phyloP scores from a whole-genome alignment of 495 filamentous ascomycete genomes.

The Aspergillus ellipticus region DNA sequence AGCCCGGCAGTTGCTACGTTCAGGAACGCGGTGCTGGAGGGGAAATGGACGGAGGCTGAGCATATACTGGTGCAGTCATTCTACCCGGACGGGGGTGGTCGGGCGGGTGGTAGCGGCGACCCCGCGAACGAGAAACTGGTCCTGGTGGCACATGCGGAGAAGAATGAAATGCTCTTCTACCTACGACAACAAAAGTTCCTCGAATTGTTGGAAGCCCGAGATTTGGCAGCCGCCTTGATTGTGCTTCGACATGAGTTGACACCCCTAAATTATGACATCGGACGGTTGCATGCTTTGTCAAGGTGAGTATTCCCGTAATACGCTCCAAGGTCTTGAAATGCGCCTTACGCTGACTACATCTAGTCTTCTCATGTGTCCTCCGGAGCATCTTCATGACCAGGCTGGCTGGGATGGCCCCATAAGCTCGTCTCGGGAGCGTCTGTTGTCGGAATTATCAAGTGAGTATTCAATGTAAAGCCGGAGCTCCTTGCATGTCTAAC shows the following conservation, averaged over 20 bases:
- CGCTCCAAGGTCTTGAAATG: neutral
- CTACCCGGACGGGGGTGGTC: constrained; percentile 46
- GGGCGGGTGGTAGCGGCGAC: constrained; percentile 36
- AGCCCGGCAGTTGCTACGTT: constrained; percentile 81
- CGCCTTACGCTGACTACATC: neutral
- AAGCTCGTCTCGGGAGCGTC: constrained; percentile 66
- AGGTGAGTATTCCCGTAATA: constrained; percentile 47
- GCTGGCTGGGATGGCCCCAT: constrained; percentile 86
- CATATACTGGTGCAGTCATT: constrained; percentile 64
- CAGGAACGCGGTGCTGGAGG: constrained; percentile 72
- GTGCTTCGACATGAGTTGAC: constrained; percentile 86
- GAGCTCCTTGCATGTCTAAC: constrained; percentile 4
- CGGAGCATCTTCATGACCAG: constrained; percentile 74
- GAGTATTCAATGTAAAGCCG: constrained; percentile 21
- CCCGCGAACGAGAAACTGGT: constrained; percentile 38
- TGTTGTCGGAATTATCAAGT: constrained; percentile 85
- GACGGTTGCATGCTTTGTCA: constrained; percentile 75
- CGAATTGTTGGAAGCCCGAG: constrained; percentile 75
- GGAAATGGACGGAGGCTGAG: constrained; percentile 84
- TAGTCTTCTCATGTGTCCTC: constrained; percentile 84
- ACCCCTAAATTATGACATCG: constrained; percentile 75
- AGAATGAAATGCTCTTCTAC: constrained; percentile 67
- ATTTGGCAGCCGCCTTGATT: constrained; percentile 68
- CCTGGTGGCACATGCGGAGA: constrained; percentile 55
- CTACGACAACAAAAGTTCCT: constrained; percentile 93